A percentile compares a stretch with the other conserved stretches of the same genome.
phyloP scores from a whole-genome alignment of 2,329 filamentous ascomycete genomes.

The Apiospora sp. region DNA sequence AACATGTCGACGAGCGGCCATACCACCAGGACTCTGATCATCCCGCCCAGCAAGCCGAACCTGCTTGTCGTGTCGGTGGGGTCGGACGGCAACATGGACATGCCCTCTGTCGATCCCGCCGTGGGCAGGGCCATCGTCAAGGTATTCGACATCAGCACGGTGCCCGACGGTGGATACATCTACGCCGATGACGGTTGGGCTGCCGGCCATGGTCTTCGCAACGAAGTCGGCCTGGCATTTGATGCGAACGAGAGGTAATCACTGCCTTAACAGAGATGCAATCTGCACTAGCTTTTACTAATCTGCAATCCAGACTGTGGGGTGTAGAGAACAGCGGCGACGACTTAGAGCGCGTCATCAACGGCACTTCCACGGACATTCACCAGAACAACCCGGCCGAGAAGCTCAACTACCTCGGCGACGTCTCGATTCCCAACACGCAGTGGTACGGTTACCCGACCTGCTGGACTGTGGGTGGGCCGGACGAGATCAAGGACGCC shows the following conservation, averaged over 20 bases:
- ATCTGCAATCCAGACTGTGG: conserved; percentile 42
- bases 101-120: conserved; percentile 49
- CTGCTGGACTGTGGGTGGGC: conserved; percentile 48
- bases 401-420: conserved; percentile 70
- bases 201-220: conserved; percentile 66
- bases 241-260: conserved; percentile 48
- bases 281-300: not conserved
- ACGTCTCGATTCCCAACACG: conserved; percentile 56
- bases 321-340: conserved; percentile 71
- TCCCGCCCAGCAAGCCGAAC: conserved; percentile 56
- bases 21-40: conserved; percentile 62
- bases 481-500: conserved; percentile 45
- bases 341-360: conserved; percentile 58
- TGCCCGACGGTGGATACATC: conserved; percentile 43
- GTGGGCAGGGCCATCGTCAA: conserved; percentile 65
- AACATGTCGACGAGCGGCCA: conserved; percentile 63
- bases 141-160: conserved; percentile 45
- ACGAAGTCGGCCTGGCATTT: conserved; percentile 62
- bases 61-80: conserved; percentile 65
- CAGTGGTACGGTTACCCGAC: conserved; percentile 69
- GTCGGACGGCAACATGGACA: conserved; percentile 63
- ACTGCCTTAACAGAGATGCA: not conserved
- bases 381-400: conserved; percentile 70
- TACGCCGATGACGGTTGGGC: conserved; percentile 49
- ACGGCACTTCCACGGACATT: conserved; percentile 51